Evolutionary conservation across 2,329 filamentous ascomycete genomes (phyloP).

Genomic region (Cladosporium austrohemisphaericum): DNA sequence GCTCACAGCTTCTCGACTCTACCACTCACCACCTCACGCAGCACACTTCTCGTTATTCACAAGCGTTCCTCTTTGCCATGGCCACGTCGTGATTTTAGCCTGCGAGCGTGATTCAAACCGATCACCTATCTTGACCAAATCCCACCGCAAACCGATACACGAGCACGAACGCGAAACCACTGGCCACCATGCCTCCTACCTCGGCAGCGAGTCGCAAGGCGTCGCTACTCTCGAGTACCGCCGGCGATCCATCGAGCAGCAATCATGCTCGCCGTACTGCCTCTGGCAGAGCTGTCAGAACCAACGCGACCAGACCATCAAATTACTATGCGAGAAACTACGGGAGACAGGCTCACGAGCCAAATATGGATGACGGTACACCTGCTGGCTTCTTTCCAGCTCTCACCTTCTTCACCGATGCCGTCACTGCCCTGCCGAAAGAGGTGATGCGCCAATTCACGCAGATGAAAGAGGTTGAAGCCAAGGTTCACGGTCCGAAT

Average conservation of each 20-base stretch:
- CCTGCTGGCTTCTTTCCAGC: slow-evolving; percentile 58
- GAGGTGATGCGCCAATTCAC: slow-evolving; percentile 96
- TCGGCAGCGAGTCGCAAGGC: slow-evolving; percentile 12
- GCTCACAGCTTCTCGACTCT: no score
- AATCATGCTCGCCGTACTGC: slow-evolving; percentile 23
- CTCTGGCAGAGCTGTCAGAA: slow-evolving; percentile 46
- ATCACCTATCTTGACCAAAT: background rate
- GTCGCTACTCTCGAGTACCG: slow-evolving; percentile 7
- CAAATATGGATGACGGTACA: slow-evolving; percentile 22
- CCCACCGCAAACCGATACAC: no score
- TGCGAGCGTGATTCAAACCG: slow-evolving; percentile 5
- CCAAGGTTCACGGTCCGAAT: slow-evolving; percentile 87
- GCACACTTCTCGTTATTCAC: background rate
- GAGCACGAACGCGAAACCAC: background rate
- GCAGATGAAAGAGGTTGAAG: slow-evolving; percentile 93
- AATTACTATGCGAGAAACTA: slow-evolving; percentile 52
- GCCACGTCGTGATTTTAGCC: slow-evolving; percentile 1
- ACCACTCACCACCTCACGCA: background rate
- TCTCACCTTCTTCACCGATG: slow-evolving; percentile 77
- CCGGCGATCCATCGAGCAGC: background rate
- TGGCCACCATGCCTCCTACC: slow-evolving; percentile 9
- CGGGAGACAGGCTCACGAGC: slow-evolving; percentile 29
- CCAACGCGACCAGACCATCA: slow-evolving; percentile 43
- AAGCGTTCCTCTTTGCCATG: slow-evolving; percentile 1
- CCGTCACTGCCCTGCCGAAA: slow-evolving; percentile 85